These are phyloP conservation scores for Amanita muscaria DNA, from an alignment of 768 basidiomycete genomes.

Conservation along the genomic window DNA sequence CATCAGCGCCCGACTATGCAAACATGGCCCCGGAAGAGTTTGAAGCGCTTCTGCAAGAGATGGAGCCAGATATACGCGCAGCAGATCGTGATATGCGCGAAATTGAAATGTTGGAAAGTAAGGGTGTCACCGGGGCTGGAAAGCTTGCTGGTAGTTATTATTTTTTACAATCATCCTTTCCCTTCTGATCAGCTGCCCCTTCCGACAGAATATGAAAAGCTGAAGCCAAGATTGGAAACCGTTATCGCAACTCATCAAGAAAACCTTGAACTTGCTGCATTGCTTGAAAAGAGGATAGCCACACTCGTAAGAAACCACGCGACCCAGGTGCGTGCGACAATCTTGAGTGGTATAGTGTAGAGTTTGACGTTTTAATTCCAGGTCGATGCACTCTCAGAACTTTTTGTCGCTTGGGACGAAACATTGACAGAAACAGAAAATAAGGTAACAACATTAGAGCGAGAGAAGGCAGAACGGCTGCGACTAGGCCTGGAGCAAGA, in stretches of 20 bases:
- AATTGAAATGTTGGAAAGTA: constrained; percentile 60
- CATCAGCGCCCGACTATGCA: constrained; percentile 41
- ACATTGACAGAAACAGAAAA: constrained; percentile 60
- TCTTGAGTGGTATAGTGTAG: constrained; percentile 4
- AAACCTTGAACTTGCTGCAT: constrained; percentile 44
- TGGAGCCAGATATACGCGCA: constrained; percentile 77
- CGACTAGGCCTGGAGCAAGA: constrained; percentile 50
- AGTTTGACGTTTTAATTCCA: constrained; percentile 16
- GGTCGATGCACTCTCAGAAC: constrained; percentile 76
- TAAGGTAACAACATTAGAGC: constrained; percentile 47
- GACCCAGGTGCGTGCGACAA: constrained; percentile 61
- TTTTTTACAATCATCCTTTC: not conserved
- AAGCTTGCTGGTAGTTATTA: constrained; percentile 46
- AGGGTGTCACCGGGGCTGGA: constrained; percentile 65
- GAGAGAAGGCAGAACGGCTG: constrained; percentile 47
- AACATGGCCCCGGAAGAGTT: constrained; percentile 61
- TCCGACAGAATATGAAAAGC: constrained; percentile 45
- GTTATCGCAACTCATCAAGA: constrained; percentile 52
- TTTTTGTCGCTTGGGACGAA: constrained; percentile 84
- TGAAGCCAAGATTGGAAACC: constrained; percentile 60
- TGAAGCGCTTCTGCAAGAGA: constrained; percentile 63
- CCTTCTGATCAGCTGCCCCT: not conserved
- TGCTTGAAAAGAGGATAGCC: constrained; percentile 60
- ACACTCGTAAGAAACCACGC: constrained; percentile 60
- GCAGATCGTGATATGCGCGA: constrained; percentile 79